Conservation (phyloP, 2,329 filamentous ascomycete genomes). For the Aspergillus sp. region DNA sequence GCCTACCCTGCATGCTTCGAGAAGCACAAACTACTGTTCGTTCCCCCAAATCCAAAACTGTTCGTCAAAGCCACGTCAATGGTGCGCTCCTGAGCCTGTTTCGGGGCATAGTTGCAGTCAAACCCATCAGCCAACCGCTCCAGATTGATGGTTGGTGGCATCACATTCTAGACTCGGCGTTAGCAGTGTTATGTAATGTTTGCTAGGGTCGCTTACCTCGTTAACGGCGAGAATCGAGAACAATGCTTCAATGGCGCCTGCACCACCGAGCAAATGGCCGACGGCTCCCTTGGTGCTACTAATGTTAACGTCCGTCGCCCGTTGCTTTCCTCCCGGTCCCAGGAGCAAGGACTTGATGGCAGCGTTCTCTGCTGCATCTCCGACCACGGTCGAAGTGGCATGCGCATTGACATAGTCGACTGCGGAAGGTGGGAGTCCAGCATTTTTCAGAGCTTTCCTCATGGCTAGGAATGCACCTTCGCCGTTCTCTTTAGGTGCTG, state of each 20-base stretch:
- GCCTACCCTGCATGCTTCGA: slow-evolving; percentile 22
- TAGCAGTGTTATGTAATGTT: not conserved
- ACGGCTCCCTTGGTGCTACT: slow-evolving; percentile 94
- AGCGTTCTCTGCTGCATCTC: slow-evolving; percentile 82
- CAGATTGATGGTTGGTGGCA: slow-evolving; percentile 88
- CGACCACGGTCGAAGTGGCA: slow-evolving; percentile 82
- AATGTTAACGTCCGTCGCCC: slow-evolving; percentile 69
- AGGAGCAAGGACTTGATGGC: slow-evolving; percentile 79
- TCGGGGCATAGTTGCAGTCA: slow-evolving; percentile 82
- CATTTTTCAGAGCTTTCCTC: slow-evolving; percentile 76
- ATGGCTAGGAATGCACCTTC: slow-evolving; percentile 81
- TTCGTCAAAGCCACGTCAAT: slow-evolving; percentile 82
- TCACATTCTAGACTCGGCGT: slow-evolving; percentile 58
- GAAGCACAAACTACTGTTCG: slow-evolving; percentile 88
- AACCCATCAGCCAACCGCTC: slow-evolving; percentile 65
- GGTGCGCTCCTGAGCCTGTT: slow-evolving; percentile 66
- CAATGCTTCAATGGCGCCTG: slow-evolving; percentile 85
- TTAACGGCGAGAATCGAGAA: slow-evolving; percentile 78
- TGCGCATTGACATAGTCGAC: slow-evolving; percentile 96
- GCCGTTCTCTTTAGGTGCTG: slow-evolving; percentile 80
- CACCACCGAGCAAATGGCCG: slow-evolving; percentile 87
- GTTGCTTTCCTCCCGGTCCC: slow-evolving; percentile 66
- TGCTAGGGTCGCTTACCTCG: slow-evolving; percentile 59
- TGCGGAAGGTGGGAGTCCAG: slow-evolving; percentile 64
- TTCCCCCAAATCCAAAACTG: slow-evolving; percentile 97